phyloP scores from a whole-genome alignment of 2,329 filamentous ascomycete genomes.

The Aspergillus sp. region DNA sequence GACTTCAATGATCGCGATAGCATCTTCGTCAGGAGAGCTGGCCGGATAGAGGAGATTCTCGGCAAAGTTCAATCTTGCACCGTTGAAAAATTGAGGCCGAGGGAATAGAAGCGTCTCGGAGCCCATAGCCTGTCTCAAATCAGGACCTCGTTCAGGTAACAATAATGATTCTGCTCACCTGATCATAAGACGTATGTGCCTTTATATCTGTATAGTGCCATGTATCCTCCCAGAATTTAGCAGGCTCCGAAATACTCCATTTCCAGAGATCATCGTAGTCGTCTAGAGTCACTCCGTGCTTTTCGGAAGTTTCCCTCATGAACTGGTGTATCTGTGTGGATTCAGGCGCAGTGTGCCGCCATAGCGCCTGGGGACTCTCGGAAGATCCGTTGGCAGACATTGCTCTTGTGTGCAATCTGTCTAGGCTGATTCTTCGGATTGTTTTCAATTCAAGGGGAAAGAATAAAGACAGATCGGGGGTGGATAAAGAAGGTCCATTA shows the following conservation, averaged over 20 bases:
- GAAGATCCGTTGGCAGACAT: constrained; percentile 19
- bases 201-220: constrained; percentile 83
- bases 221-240: constrained; percentile 80
- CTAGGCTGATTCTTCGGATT: neutral
- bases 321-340: constrained; percentile 75
- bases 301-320: constrained; percentile 69
- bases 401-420: neutral
- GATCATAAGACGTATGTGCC: constrained; percentile 63
- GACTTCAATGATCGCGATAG: constrained; percentile 75
- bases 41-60: constrained; percentile 88
- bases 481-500: neutral
- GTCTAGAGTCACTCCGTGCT: constrained; percentile 64
- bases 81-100: constrained; percentile 81
- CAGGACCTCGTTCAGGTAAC: constrained; percentile 5
- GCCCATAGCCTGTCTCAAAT: constrained; percentile 65
- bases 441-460: neutral
- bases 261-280: constrained; percentile 76
- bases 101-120: constrained; percentile 76
- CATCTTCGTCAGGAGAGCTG: constrained; percentile 59
- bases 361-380: constrained; percentile 58
- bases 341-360: constrained; percentile 70
- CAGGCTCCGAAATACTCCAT: constrained; percentile 81
- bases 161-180: constrained; percentile 32
- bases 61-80: constrained; percentile 84
- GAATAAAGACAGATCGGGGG: neutral